Evolutionary conservation across 2,329 filamentous ascomycete species (phyloP), one percentile per base, ranked within the genome.

Genomic region (Cladophialophora bantiana): DNA sequence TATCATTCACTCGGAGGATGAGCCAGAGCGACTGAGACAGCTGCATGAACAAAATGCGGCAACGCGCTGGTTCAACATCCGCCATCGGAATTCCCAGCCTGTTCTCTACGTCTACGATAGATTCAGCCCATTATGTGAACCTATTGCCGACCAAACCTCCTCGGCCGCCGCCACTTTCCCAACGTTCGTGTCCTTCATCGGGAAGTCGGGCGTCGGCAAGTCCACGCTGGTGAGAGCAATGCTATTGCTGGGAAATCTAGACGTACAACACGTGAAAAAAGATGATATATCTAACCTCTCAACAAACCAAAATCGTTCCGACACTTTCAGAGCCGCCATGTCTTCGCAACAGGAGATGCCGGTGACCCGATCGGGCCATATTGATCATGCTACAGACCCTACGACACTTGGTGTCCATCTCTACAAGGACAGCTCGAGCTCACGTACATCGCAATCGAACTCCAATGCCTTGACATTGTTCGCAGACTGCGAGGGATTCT

Each of bases 41-140:
- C 59, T 62, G 6, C 59, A 62, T 18, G 48, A 62, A 31, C 45
- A 62, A 20, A 54, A 62, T 45, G 59, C 59, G 12, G 40, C 34
- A 13, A 54, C 59, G 10, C 59, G 59, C 15, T 62, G 59, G 59
- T 62, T 62, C 48, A 62, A 62, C 32, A 62, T 62, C 32, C 59
- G 59, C 32, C 45, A 62, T 31, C 59, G 45, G 18, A 62, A 54
- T 10, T 62, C 59, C 32, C 59, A 62, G 34, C 59, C 59, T 4
- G 18, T 54, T 7, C 59, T 62, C 48, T 42, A 53, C 35, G 48
- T 62, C 45, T 62, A 62, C 48, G 59, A 62, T 18, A 35, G 59
- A 32, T 62, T 62, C 9, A 48, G 48, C 12, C 59, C 59, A 3
- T 35, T 62, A 7, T 62, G 59, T 35, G 50, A 62, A 12, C 26